Base-by-base conservation (phyloP, 2,329 filamentous ascomycete species). In the Dactylonectria macrodidyma region DNA sequence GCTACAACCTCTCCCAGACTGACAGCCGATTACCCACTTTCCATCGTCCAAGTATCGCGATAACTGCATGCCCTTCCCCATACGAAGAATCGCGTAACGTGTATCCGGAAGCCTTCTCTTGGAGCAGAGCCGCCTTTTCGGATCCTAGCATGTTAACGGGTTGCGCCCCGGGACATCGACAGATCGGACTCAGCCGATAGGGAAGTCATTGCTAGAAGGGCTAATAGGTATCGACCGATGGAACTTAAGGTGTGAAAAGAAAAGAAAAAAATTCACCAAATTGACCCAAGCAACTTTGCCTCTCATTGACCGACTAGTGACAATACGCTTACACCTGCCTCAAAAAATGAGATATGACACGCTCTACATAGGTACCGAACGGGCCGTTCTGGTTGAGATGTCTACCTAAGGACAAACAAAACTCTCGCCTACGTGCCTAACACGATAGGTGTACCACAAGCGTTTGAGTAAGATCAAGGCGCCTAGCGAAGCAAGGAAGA, bases 21-120 rank as follows among this genome's bases (percentile, higher is more conserved):
- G 71, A 74, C 67, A 69, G 71, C 65, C 59, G 71, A 74, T 68
- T 73, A 63, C 72, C 72, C 73, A 71, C 71, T 44, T 12, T 56
- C 34, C 38, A 51, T 62, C 33, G 6, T 66, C 62, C 65, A 66
- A 66, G 58, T 52, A 69, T 63, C 57, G 59, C 48, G 62, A 72
- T 65, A 48, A 47, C 57, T 33, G 65, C 63, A 71, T 68, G 56
- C 60, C 57, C 57, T 57, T 63, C 63, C 64, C 51, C 62, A 36
- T 61, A 19, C 30, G 59, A 33, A 61, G 33, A 4, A 30, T 30
- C 26, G 26, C 54, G 34, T 41, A 66, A 62, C 16, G 38, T 24
- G 48, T 26, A 33, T 56, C 46, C 38, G 52, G 24, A 50, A 71
- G 38, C 14, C 48, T 36, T 56, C 12, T 50, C 46, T 34, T 51